phyloP scores from a whole-genome alignment of 306 rosid species.

The Quercus gilva region DNA sequence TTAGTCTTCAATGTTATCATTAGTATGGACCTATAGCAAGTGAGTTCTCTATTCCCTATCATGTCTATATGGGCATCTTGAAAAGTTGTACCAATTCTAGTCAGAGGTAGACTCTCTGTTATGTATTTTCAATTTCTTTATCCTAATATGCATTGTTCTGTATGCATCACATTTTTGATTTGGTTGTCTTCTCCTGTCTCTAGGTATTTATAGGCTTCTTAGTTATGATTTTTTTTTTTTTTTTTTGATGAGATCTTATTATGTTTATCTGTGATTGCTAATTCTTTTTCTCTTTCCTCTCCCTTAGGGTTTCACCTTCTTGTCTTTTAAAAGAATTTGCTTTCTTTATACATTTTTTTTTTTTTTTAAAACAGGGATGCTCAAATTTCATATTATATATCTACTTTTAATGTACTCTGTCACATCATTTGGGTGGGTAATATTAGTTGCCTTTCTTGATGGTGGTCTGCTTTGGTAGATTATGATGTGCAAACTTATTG shows the following conservation, averaged over 20 bases:
- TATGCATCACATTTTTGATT: neutral
- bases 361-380: neutral
- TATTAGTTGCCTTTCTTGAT: conserved; percentile 10
- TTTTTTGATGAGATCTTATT: neutral
- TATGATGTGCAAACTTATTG: conserved; percentile 28
- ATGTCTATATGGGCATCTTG: too few relatives aligned
- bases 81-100: too few relatives aligned
- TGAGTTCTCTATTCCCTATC: too few relatives aligned
- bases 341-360: neutral
- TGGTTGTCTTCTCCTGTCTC: neutral
- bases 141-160: neutral
- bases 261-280: neutral
- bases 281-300: neutral
- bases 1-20: neutral
- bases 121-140: neutral
- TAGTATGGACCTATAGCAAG: neutral
- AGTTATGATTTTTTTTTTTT: neutral
- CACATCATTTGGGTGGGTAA: conserved; percentile 3
- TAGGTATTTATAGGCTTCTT: neutral
- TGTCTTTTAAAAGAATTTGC: neutral
- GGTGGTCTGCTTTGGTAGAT: conserved; percentile 11
- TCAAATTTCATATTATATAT: neutral
- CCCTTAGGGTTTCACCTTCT: too few relatives aligned
- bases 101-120: neutral
- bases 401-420: conserved; percentile 3